A percentile compares a stretch with the other conserved stretches of the same genome.
phyloP scores from a whole-genome alignment of 108 stramenopile genomes.

The Stephanodiscus minutulus region DNA sequence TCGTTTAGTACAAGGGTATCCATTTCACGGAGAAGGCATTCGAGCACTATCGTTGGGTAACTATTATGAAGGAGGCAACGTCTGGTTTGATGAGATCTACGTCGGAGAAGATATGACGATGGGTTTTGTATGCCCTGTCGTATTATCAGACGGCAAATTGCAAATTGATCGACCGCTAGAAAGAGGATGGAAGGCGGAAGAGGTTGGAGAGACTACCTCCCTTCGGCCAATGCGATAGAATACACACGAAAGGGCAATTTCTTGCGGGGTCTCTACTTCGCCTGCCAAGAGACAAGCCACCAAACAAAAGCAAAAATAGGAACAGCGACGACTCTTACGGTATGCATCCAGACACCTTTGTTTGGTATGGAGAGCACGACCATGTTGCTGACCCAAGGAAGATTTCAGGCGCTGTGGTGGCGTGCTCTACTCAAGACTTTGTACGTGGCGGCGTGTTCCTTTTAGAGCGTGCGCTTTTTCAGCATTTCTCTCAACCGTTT shows the following conservation, averaged over 20 bases:
- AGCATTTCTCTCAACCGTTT: too few relatives aligned
- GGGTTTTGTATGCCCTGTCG: constrained; percentile 60
- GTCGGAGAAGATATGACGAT: constrained; percentile 77
- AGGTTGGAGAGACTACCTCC: constrained; percentile 46
- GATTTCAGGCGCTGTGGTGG: constrained; percentile 61
- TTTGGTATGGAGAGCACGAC: constrained; percentile 78
- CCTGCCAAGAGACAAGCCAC: constrained; percentile 22
- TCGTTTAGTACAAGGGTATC: constrained; percentile 28
- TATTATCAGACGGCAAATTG: constrained; percentile 29
- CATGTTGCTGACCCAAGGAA: constrained; percentile 17
- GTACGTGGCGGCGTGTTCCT: constrained; percentile 17
- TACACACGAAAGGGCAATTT: constrained; percentile 39
- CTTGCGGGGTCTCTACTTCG: constrained; percentile 60
- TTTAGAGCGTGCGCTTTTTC: too few relatives aligned
- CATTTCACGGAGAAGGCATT: constrained; percentile 47
- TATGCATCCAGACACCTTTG: constrained; percentile 42
- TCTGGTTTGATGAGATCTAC: constrained; percentile 84
- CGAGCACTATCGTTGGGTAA: constrained; percentile 56
- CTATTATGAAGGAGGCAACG: constrained; percentile 41
- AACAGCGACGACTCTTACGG: constrained; percentile 20
- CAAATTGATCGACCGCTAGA: constrained; percentile 51
- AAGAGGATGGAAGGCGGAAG: constrained; percentile 61
- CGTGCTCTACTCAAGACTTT: constrained; percentile 83
- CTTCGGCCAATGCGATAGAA: constrained; percentile 52
- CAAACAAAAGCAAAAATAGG: not conserved